Conservation (phyloP, 768 basidiomycete species). For the Pulveroboletus ravenelii region DNA sequence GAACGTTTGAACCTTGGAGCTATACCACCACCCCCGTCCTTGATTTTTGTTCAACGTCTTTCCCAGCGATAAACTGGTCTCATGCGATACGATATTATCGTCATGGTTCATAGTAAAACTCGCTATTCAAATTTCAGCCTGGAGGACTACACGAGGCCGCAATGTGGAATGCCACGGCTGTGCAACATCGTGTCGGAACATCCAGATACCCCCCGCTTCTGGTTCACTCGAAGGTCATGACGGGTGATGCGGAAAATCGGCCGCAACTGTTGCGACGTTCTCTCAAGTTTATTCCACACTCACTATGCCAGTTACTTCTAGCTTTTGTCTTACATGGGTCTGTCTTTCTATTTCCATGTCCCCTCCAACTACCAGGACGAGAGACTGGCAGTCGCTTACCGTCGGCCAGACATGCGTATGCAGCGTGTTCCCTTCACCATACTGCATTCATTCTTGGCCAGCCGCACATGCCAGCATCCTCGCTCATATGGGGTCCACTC, state of each 20-base stretch:
- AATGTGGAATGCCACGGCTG: conserved; percentile 7
- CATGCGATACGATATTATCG: neutral
- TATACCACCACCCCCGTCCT: neutral
- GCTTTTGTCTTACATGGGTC: neutral
- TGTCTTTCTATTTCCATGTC: neutral
- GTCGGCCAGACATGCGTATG: conserved; percentile 4
- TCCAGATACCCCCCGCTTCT: conserved; percentile 6
- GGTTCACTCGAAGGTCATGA: conserved; percentile 2
- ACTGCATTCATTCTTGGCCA: conserved; percentile 12
- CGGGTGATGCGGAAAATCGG: neutral
- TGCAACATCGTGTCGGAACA: conserved; percentile 8
- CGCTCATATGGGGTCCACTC: conserved; percentile 10
- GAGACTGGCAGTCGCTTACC: neutral
- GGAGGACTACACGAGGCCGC: conserved; percentile 24
- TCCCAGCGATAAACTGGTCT: neutral
- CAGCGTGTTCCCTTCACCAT: conserved; percentile 9
- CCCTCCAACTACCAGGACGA: neutral
- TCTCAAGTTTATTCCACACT: neutral
- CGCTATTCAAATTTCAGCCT: conserved; percentile 7
- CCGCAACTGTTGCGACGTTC: neutral
- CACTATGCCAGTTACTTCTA: neutral
- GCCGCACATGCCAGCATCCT: conserved; percentile 8
- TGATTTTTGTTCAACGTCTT: neutral
- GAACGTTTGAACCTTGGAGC: neutral
- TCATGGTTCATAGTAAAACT: neutral